Conservation (phyloP, 2,329 filamentous ascomycete genomes). For the Monascus ruber region DNA sequence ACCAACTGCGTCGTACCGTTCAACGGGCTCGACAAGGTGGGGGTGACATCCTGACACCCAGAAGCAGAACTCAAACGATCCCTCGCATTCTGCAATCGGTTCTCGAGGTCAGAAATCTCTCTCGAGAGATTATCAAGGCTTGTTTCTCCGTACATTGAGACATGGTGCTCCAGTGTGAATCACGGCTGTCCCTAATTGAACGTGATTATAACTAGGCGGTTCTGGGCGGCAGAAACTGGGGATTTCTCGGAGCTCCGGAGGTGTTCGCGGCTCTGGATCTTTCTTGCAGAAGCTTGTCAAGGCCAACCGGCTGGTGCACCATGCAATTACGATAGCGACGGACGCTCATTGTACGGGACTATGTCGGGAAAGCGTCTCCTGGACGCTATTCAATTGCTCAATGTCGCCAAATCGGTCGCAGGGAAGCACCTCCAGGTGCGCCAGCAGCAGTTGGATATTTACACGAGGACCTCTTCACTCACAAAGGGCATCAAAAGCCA, state of each 20-base stretch:
- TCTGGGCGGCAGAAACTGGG: not conserved
- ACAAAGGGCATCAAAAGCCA: slow-evolving; percentile 52
- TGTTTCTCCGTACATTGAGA: not conserved
- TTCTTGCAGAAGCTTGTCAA: not conserved
- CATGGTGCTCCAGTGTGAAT: not conserved
- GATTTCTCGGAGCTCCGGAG: not conserved
- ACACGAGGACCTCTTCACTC: slow-evolving; percentile 52
- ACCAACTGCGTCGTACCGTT: not conserved
- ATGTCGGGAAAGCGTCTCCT: slow-evolving; percentile 54
- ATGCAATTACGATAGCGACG: not conserved
- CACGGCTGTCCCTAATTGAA: too few species aligned
- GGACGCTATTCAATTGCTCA: slow-evolving; percentile 59
- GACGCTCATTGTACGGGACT: slow-evolving; percentile 2
- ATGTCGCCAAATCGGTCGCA: slow-evolving; percentile 58
- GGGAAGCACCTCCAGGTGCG: slow-evolving; percentile 50
- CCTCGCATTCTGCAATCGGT: slow-evolving; percentile 36
- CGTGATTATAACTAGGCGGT: not conserved
- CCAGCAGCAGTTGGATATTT: slow-evolving; percentile 50
- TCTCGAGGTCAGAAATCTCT: slow-evolving; percentile 36
- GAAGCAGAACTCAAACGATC: slow-evolving; percentile 23
- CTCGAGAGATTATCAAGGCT: slow-evolving; percentile 11
- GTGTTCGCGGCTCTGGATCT: not conserved
- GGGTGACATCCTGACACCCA: not conserved
- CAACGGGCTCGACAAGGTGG: not conserved
- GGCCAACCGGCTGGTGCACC: not conserved